phyloP scores from a whole-genome alignment of 306 rosid genomes.

The Gleditsia sinensis region DNA sequence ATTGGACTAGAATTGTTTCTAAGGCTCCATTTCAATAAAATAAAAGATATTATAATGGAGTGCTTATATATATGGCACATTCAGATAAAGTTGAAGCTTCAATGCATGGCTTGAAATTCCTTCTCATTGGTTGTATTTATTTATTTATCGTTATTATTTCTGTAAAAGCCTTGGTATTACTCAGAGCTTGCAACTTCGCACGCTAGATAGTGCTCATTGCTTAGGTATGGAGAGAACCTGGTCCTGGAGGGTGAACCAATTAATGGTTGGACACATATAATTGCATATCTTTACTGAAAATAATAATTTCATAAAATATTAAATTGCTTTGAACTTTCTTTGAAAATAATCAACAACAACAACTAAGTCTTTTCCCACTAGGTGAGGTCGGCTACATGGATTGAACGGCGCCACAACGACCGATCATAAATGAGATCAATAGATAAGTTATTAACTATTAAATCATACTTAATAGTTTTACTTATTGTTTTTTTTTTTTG shows the following conservation, averaged over 20 bases:
- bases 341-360: too few species aligned
- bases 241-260: neutral
- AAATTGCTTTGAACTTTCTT: constrained; percentile 25
- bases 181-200: constrained; percentile 9
- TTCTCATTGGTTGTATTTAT: neutral
- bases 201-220: constrained; percentile 11
- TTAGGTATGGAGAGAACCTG: constrained; percentile 3
- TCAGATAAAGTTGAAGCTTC: neutral
- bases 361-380: too few species aligned
- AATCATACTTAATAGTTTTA: too few species aligned
- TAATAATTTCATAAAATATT: neutral
- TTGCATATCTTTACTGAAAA: neutral
- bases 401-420: too few species aligned
- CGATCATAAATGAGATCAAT: too few species aligned
- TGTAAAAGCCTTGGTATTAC: neutral
- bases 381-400: too few species aligned
- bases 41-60: neutral
- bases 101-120: neutral
- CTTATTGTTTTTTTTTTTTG: too few species aligned
- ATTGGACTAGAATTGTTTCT: neutral
- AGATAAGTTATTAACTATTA: too few species aligned
- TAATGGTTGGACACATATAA: neutral
- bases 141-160: neutral
- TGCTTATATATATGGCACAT: neutral
- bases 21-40: neutral